Conservation (phyloP, 78 protist species). For the Dictyostelium firmibasis region DNA sequence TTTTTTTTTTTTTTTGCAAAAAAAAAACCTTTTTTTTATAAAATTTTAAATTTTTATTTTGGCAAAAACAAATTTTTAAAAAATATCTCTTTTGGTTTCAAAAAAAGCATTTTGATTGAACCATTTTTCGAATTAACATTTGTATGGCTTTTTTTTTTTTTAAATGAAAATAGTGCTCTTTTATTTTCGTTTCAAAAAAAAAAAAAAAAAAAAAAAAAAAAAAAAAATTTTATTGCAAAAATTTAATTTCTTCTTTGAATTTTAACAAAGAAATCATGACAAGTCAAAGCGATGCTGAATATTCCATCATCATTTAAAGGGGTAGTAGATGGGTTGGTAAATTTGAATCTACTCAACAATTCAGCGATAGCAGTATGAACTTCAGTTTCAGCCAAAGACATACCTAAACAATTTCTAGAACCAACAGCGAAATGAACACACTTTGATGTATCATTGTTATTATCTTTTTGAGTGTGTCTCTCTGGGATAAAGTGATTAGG, state of each 20-base stretch:
- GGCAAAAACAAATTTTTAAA: background rate
- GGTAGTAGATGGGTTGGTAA: background rate
- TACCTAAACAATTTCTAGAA: conserved; percentile 23
- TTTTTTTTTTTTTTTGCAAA: no score
- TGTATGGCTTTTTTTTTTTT: no score
- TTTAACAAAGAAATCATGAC: background rate
- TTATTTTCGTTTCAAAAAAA: no score
- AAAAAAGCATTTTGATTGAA: background rate
- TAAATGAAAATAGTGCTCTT: no score
- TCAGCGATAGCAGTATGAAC: background rate
- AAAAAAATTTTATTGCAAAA: no score
- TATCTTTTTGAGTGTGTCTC: background rate
- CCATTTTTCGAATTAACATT: no score
- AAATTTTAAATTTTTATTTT: no score
- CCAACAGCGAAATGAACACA: conserved; percentile 14
- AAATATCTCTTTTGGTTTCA: background rate
- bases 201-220: no score
- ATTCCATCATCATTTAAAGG: background rate
- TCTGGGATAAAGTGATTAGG: conserved; percentile 41
- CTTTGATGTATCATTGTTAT: background rate
- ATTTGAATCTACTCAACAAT: conserved; percentile 26
- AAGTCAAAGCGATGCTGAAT: background rate
- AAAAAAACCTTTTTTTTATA: no score
- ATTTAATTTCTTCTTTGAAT: conserved; percentile 13
- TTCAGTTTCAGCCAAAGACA: conserved; percentile 20